These are phyloP conservation scores for Jimgerdemannia flammicorona DNA, from an alignment of 192 early-diverging fungal species.

Conservation along the genomic window DNA sequence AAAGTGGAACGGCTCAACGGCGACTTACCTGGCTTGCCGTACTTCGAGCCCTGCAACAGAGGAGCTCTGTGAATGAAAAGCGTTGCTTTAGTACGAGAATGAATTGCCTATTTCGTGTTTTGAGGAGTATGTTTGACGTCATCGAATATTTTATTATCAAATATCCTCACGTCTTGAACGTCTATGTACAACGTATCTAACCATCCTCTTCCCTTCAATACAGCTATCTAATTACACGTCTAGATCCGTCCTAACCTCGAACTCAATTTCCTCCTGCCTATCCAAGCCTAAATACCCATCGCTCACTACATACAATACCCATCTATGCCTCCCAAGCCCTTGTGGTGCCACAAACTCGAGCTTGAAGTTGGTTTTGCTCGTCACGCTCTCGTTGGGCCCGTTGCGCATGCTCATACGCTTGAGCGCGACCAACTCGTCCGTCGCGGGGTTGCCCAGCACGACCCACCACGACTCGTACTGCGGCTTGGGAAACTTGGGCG, in stretches of 20 bases:
- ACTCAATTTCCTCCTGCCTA: conserved; percentile 47
- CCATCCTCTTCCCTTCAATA: neutral
- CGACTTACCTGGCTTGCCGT: no score
- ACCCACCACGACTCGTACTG: conserved; percentile 96
- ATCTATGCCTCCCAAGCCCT: conserved; percentile 51
- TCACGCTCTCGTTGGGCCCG: conserved; percentile 36
- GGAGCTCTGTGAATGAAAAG: no score
- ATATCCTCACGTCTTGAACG: no score
- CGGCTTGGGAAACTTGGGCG: conserved; percentile 85
- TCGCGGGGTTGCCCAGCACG: conserved; percentile 62
- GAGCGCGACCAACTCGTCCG: conserved; percentile 71
- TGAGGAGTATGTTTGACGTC: no score
- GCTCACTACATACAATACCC: conserved; percentile 58
- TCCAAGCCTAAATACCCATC: conserved; percentile 82
- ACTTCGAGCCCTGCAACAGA: no score
- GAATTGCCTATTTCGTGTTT: no score
- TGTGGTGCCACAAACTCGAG: conserved; percentile 67
- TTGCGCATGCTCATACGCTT: conserved; percentile 73
- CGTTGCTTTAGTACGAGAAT: no score
- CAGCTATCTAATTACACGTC: neutral
- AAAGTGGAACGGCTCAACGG: no score
- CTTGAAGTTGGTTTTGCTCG: conserved; percentile 31
- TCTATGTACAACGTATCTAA: neutral
- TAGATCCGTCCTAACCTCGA: conserved; percentile 27
- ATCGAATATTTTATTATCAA: no score